A percentile compares a stretch with the other conserved stretches of the same genome.
phyloP scores from a whole-genome alignment of 2,329 filamentous ascomycete species.

The Cadophora sp. region DNA sequence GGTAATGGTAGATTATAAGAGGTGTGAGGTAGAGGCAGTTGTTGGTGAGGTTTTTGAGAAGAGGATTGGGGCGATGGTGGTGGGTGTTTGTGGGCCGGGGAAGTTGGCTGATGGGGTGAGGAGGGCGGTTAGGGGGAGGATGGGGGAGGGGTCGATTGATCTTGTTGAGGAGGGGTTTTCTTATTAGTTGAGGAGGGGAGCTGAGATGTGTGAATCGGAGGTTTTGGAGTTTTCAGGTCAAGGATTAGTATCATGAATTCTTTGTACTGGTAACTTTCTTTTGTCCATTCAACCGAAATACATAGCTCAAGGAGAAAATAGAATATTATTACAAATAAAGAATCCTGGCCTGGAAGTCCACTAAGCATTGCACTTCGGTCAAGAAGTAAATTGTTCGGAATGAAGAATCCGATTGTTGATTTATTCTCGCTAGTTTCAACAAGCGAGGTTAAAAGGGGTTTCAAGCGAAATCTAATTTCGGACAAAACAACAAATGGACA shows the following conservation, averaged over 20 bases:
- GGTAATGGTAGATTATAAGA: neutral
- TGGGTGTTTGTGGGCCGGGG: constrained; percentile 33
- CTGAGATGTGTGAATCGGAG: neutral
- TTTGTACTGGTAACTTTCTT: neutral
- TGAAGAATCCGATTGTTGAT: neutral
- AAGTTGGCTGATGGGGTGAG: constrained; percentile 32
- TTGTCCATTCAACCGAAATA: neutral
- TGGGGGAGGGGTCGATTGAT: constrained; percentile 27
- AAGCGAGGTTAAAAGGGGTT: neutral
- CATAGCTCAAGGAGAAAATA: too few relatives aligned
- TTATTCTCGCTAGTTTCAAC: neutral
- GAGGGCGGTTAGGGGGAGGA: constrained; percentile 22
- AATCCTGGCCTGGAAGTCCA: too few relatives aligned
- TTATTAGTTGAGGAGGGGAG: constrained; percentile 13
- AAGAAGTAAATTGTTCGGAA: too few relatives aligned
- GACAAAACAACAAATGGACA: neutral
- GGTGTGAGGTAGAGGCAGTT: neutral
- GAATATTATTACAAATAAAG: too few relatives aligned
- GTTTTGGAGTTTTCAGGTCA: neutral
- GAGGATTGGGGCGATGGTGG: constrained; percentile 29
- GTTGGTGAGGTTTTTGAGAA: constrained; percentile 23
- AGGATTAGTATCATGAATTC: neutral
- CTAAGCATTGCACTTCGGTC: too few relatives aligned
- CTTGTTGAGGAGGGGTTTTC: constrained; percentile 31
- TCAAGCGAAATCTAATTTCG: neutral